Base-by-base conservation (phyloP, 148 eudicot genomes). In the Heliamphora exappendiculata region DNA sequence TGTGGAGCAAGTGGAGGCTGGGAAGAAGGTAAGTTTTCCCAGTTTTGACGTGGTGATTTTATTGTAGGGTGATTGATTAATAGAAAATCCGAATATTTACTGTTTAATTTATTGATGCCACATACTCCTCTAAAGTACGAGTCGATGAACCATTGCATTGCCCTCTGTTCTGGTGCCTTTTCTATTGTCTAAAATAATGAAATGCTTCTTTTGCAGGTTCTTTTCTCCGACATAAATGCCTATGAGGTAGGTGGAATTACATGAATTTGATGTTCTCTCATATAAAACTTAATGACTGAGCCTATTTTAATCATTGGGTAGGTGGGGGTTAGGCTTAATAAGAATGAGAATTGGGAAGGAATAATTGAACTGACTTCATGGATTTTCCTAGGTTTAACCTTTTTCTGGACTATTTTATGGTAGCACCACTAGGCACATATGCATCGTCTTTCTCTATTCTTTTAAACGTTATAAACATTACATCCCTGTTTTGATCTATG, bases 151-250 rank as follows among this genome's bases (percentile, higher is more conserved):
- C 12, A n/a, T 53, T 22, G 42, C 13, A 14, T 22, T 65, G 19
- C 36, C 16, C 67, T 17, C 17, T 70, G 22, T 57, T 67, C 74
- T 62, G 63, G 37, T 53, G 20, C 53, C 33, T n/a, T n/a, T 41
- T 69, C 0, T 41, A 36, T 34, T 13, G 41, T 34, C 68, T 80
- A 26, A 42, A 12, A 26, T 16, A 5, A 37, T 70, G 34, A 47
- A 55, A 28, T 75, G 49, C 29, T 50, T 70, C 73, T 44, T 78
- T 42, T 87, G 84, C 92, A 94, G 98, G 98, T 95, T 83, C 87
- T 95, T 75, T 92, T 95, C 88, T 95, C 98, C 1, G 97, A 95
- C 81, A 83, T 95, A 54, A 92, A 85, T 80, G 98, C 98, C 42
- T 92, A 92, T 74, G 96, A 95, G 87, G 97, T 95, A 81, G 45